These are phyloP conservation scores for Phialophora expanda DNA, from an alignment of 2,329 filamentous ascomycete species.

Conservation along the genomic window DNA sequence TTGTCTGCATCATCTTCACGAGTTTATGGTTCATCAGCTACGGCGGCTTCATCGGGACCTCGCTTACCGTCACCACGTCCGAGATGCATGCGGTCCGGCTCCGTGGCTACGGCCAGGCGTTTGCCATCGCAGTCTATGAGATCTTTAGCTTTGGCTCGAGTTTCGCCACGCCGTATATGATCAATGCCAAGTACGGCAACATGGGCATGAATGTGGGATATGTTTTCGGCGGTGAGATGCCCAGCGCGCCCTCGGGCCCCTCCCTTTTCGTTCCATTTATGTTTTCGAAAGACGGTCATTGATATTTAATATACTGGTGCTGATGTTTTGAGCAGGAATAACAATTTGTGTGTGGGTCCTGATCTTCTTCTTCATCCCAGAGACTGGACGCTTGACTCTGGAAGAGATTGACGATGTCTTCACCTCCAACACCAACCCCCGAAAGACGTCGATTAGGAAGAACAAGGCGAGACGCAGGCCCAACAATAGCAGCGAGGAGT, in stretches of 20 bases:
- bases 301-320: not conserved
- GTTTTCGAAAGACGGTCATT: too few relatives aligned
- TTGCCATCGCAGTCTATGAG: not conserved
- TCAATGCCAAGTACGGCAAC: not conserved
- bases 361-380: not conserved
- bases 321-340: not conserved
- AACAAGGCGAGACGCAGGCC: not conserved
- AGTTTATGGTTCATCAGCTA: not conserved
- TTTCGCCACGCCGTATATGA: not conserved
- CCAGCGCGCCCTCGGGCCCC: not conserved
- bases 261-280: too few relatives aligned
- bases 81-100: slow-evolving; percentile 1
- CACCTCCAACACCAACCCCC: not conserved
- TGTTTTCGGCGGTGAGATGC: not conserved
- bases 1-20: not conserved
- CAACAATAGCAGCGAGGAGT: too few relatives aligned
- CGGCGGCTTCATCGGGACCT: not conserved
- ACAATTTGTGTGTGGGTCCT: not conserved
- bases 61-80: not conserved
- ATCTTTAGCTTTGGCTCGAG: slow-evolving; percentile 5
- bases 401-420: not conserved
- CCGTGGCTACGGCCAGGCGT: slow-evolving; percentile 1
- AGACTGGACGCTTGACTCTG: not conserved
- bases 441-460: not conserved
- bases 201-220: slow-evolving; percentile 1